A percentile compares a stretch with the other conserved stretches of the same genome.
Conservation (phyloP, 2,329 filamentous ascomycete species). For the Aspergillus sp. region DNA sequence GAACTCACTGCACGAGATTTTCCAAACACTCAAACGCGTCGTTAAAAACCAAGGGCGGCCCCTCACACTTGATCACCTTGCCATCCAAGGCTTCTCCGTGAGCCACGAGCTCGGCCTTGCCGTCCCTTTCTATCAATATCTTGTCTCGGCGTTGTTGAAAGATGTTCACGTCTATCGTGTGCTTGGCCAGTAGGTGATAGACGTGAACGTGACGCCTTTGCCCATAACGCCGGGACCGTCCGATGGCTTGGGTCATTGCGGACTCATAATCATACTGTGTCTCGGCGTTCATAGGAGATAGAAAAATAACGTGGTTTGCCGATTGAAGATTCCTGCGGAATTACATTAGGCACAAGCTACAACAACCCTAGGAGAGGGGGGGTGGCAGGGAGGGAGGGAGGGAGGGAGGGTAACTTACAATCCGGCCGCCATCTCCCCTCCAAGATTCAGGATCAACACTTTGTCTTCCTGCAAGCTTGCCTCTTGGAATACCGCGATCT, state of each 20-base stretch:
- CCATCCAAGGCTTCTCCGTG: constrained; percentile 22
- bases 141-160: constrained; percentile 39
- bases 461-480: constrained; percentile 40
- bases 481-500: constrained; percentile 46
- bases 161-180: constrained; percentile 50
- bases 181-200: constrained; percentile 51
- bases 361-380: background rate
- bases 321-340: constrained; percentile 58
- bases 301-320: constrained; percentile 66
- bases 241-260: constrained; percentile 64
- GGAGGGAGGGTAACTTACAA: constrained; percentile 48
- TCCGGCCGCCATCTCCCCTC: constrained; percentile 60
- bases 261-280: constrained; percentile 58
- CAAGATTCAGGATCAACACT: constrained; percentile 60
- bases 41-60: constrained; percentile 29
- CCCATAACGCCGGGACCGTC: constrained; percentile 59
- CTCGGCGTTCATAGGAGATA: constrained; percentile 55
- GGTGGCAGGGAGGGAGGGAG: too few species aligned
- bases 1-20: background rate
- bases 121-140: constrained; percentile 31
- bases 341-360: constrained; percentile 4
- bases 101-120: constrained; percentile 21
- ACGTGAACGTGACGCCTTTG: constrained; percentile 60
- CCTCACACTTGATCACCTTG: constrained; percentile 29
- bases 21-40: constrained; percentile 23